Evolutionary conservation across 768 basidiomycete genomes (phyloP), one percentile per base, ranked within the genome.

Genomic region (Trametes gibbosa): DNA sequence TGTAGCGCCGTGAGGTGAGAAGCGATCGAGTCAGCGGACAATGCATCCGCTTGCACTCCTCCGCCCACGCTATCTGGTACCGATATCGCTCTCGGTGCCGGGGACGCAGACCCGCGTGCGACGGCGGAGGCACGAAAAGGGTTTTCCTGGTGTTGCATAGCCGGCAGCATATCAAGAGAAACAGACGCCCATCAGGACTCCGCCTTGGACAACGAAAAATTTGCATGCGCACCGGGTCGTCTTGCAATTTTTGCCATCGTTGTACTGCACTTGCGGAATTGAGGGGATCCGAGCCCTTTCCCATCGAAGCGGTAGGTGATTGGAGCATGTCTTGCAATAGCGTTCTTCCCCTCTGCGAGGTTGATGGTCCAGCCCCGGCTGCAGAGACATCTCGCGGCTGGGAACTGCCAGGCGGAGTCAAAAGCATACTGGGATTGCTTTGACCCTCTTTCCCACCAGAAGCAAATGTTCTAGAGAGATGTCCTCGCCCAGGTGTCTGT

Each of bases 21-120:
- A 2, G 64, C 59, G 39, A 76, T 66, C 12, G 54, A 59, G 56
- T 74, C 73, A 25, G 66, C 69, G 17, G 68, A 62, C 43, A 32
- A 57, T 35, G n/a, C 59, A 35, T 25, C 54, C 57, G 47, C 65
- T 45, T 23, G 29, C 23, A 40, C 13, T 24, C 9, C 45, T 25
- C 55, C 50, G 57, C 47, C 17, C 32, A 50, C 19, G 39, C 47
- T 25, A 46, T 59, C 57, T 27, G 57, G 21, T 42, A 45, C 47
- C 47, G 62, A 59, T 25, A 53, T 37, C 19, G 46, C 24, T 14
- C 48, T 53, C 32, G 49, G 47, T 7, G 51, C 46, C 27, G 50
- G 48, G 16, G 57, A 56, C 6, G 9, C 37, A 23, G 41, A 50
- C 29, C 50, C 35, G 1, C 43, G 43, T 37, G 61, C 37, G 12